Base-by-base conservation (phyloP, 805 yeast species). In the Candida succiphila region DNA sequence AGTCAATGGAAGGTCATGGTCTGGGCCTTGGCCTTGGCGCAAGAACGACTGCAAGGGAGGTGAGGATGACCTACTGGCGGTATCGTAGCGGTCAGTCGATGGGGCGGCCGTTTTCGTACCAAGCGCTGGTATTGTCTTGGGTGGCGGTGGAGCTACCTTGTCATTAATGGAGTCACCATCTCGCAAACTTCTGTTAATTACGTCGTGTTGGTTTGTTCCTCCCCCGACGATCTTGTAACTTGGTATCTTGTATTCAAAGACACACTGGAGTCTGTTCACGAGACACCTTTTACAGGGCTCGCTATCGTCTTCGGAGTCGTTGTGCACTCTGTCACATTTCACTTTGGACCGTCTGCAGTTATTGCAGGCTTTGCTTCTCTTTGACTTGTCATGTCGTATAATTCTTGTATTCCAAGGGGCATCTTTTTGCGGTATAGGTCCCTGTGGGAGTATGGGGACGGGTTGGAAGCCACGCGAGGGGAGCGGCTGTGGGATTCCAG, bases 311-410 rank as follows among this genome's bases (percentile, higher is more conserved):
- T 19, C 27, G n/a, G 26, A 53, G 2, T 52, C 42, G 2, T 57
- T 60, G 5, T n/a, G n/a, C n/a, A 58, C 44, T 44, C 74, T 74
- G 25, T 64, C 65, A 44, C 87, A 78, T 50, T 67, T 75, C 19
- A 78, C 76, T 52, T 78, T 78, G 17, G 78, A 63, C 45, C 62
- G 62, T 36, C 81, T 67, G 49, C 87, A 78, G 43, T 65, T 63
- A 17, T 72, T 61, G 50, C 87, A 78, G 4, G 86, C 85, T 45
- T 71, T 75, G 25, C 53, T 52, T 30, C 66, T 41, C 35, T 51
- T 56, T 22, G 41, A 52, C 25, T 41, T 44, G 16, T 32, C 34
- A 19, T 32, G 34, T n/a, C 34, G 13, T 18, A 32, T 26, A 7
- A 32, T 15, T 19, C 20, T 26, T 18, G 34, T 32, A 17, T 21